A percentile compares a stretch with the other conserved stretches of the same genome.
phyloP scores from a whole-genome alignment of 352 stramenopile genomes.

The Stramenopiles sp. region DNA sequence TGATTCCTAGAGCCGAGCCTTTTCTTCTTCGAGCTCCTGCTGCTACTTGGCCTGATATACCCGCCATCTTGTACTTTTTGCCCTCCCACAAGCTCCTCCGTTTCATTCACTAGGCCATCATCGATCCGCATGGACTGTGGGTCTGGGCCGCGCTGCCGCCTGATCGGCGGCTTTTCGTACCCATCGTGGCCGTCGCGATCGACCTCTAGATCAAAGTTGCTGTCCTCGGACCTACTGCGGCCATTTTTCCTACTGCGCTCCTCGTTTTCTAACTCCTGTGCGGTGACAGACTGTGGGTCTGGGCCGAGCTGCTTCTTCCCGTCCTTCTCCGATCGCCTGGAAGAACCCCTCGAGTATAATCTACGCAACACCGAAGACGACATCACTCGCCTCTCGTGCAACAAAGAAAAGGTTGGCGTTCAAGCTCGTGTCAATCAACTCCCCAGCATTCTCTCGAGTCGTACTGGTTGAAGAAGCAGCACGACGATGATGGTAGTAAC shows the following conservation, averaged over 20 bases:
- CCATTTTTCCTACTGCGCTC: background rate
- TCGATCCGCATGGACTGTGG: conserved; percentile 3
- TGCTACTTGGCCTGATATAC: background rate
- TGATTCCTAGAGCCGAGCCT: background rate
- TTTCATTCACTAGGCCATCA: background rate
- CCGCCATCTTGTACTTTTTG: background rate
- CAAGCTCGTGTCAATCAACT: too few species aligned
- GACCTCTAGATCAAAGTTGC: background rate
- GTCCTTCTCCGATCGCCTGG: background rate
- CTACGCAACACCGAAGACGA: background rate
- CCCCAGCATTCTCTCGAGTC: too few species aligned
- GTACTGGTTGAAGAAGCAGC: too few species aligned
- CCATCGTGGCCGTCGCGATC: background rate
- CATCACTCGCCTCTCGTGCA: too few species aligned
- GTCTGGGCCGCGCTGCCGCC: background rate
- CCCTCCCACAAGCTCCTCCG: background rate
- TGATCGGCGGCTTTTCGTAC: background rate
- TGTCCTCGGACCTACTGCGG: background rate
- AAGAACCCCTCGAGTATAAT: background rate
- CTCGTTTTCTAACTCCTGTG: background rate
- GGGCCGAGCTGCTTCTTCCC: background rate
- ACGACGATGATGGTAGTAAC: too few species aligned
- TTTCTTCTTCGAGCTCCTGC: background rate
- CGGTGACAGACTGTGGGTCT: background rate
- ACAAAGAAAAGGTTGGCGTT: too few species aligned